These are phyloP conservation scores for Leptographium radiaticola DNA, from an alignment of 2,329 filamentous ascomycete genomes.

Conservation along the genomic window DNA sequence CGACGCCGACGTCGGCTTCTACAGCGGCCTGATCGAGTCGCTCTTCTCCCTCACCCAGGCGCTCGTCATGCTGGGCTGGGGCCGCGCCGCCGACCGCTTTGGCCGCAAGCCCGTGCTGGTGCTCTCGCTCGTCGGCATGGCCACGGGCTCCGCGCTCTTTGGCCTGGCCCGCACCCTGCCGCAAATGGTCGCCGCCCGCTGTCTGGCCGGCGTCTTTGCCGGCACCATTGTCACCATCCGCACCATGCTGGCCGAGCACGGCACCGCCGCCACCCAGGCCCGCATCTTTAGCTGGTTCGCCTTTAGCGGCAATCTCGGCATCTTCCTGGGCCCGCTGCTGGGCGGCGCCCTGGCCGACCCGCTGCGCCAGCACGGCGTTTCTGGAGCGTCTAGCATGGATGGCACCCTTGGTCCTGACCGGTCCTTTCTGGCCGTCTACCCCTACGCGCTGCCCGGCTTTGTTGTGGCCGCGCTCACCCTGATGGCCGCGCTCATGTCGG, in stretches of 20 bases:
- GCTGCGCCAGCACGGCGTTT: conserved; percentile 43
- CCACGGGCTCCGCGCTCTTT: conserved; percentile 49
- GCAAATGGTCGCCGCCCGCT: conserved; percentile 65
- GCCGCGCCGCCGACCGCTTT: conserved; percentile 46
- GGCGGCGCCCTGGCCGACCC: conserved; percentile 60
- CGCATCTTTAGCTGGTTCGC: conserved; percentile 65
- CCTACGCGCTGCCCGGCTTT: conserved; percentile 54
- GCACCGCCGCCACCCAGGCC: conserved; percentile 57
- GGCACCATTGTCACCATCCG: conserved; percentile 63
- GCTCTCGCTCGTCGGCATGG: conserved; percentile 50
- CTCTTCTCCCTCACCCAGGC: conserved; percentile 67
- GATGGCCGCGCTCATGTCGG: conserved; percentile 35
- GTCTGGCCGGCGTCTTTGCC: conserved; percentile 58
- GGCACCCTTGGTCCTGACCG: conserved; percentile 14
- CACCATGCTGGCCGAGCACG: conserved; percentile 65
- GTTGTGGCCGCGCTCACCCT: conserved; percentile 40
- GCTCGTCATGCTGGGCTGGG: conserved; percentile 66
- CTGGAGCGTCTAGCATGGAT: too few species aligned
- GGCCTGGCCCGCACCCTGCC: conserved; percentile 52
- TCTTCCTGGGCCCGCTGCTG: conserved; percentile 57
- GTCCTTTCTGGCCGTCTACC: conserved; percentile 48
- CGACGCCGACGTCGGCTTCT: conserved; percentile 63
- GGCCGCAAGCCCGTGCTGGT: conserved; percentile 31
- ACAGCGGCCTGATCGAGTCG: conserved; percentile 61
- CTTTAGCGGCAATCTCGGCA: conserved; percentile 60